These are phyloP conservation scores for Rhododendron williamsianum DNA, from an alignment of 148 eudicot species.

Conservation along the genomic window DNA sequence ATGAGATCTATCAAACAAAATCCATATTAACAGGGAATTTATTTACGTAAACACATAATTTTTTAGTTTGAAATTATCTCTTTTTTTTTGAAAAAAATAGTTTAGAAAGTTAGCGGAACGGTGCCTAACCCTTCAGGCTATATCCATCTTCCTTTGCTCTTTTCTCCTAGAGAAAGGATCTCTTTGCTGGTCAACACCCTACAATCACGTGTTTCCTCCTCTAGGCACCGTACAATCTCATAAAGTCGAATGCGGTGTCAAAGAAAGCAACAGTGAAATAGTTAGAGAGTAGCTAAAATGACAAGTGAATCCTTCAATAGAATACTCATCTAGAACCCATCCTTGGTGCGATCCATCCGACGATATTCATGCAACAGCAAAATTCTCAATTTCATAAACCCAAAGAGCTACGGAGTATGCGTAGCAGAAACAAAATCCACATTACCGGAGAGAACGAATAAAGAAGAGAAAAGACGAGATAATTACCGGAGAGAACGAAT, in stretches of 20 bases:
- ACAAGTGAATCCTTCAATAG: background rate
- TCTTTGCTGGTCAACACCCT: background rate
- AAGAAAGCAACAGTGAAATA: background rate
- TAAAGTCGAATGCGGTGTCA: background rate
- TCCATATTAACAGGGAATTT: too few species aligned
- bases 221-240: background rate
- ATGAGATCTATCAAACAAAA: too few species aligned
- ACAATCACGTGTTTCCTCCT: background rate
- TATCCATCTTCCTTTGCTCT: background rate
- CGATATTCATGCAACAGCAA: too few species aligned
- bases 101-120: too few species aligned
- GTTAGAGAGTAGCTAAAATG: background rate
- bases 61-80: too few species aligned
- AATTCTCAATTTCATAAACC: too few species aligned
- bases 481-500: background rate
- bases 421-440: background rate
- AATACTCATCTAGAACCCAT: too few species aligned
- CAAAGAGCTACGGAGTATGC: background rate
- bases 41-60: too few species aligned
- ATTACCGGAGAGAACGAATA: background rate
- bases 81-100: too few species aligned
- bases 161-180: constrained; percentile 1
- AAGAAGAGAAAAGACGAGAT: background rate
- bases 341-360: too few species aligned
- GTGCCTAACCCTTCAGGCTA: background rate